A percentile compares a stretch with the other conserved stretches of the same genome.
Evolutionary conservation across 2,329 filamentous ascomycete species (phyloP).

Genomic region (Beauveria brongniartii): DNA sequence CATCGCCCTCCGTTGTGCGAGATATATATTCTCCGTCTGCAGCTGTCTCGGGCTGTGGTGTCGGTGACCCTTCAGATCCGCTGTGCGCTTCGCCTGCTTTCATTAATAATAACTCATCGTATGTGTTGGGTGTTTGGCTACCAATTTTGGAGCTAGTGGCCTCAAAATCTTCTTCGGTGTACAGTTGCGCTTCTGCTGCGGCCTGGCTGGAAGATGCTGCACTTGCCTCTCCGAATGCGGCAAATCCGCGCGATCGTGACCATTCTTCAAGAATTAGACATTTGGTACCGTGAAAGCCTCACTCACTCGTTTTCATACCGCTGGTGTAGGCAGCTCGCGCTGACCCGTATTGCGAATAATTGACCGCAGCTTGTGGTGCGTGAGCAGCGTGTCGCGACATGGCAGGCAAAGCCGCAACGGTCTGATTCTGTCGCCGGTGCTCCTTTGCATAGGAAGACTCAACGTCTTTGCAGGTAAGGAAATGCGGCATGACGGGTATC

Average conservation of each 20-base stretch:
- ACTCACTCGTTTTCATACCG: not conserved
- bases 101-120: not conserved
- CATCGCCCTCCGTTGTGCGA: not conserved
- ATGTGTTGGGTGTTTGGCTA: not conserved
- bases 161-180: not conserved
- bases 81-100: not conserved
- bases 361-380: not conserved
- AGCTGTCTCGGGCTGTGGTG: not conserved
- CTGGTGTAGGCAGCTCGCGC: not conserved
- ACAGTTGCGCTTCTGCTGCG: not conserved
- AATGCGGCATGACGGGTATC: not conserved
- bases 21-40: constrained; percentile 5
- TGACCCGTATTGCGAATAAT: constrained; percentile 1
- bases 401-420: not conserved
- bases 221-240: not conserved
- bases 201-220: constrained; percentile 4
- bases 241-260: not conserved
- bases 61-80: constrained; percentile 6
- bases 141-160: not conserved
- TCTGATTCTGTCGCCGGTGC: not conserved
- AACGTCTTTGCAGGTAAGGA: not conserved
- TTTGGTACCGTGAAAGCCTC: no score
- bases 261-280: not conserved
- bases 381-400: not conserved
- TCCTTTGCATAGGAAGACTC: not conserved